Evolutionary conservation across 192 early-diverging fungal species (phyloP).

Genomic region (Linnemannia schmuckeri): DNA sequence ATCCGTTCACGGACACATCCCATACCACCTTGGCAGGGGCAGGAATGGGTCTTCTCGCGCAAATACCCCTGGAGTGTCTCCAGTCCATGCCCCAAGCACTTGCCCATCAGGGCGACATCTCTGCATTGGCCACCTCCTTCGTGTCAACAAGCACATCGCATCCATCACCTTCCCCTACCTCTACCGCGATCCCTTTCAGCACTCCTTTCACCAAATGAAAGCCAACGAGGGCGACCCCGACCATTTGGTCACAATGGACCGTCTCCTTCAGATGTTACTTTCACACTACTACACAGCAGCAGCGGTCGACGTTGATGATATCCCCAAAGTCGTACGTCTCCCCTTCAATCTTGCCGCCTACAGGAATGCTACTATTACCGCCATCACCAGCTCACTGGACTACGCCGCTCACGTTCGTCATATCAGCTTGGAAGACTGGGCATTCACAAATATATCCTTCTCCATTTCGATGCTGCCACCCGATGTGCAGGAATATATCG

Average conservation of each 20-base stretch:
- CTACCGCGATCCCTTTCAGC: neutral
- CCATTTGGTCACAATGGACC: neutral
- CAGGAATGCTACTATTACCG: neutral
- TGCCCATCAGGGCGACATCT: neutral
- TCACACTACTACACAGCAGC: neutral
- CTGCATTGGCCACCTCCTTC: constrained; percentile 1
- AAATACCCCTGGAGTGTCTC: neutral
- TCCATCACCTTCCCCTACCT: neutral
- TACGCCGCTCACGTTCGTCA: neutral
- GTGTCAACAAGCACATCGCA: neutral
- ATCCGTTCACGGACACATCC: neutral
- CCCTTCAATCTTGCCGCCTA: neutral
- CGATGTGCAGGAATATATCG: neutral
- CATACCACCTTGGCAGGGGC: neutral
- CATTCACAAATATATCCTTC: neutral
- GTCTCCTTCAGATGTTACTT: neutral
- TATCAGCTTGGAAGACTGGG: neutral
- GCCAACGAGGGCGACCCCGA: neutral
- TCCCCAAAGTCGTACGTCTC: neutral
- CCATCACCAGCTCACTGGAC: neutral
- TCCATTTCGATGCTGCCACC: neutral
- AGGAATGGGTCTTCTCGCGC: neutral
- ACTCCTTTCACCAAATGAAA: neutral
- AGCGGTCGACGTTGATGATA: neutral
- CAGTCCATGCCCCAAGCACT: neutral